phyloP scores from a whole-genome alignment of 495 filamentous ascomycete species.

The Penicillium lividum region DNA sequence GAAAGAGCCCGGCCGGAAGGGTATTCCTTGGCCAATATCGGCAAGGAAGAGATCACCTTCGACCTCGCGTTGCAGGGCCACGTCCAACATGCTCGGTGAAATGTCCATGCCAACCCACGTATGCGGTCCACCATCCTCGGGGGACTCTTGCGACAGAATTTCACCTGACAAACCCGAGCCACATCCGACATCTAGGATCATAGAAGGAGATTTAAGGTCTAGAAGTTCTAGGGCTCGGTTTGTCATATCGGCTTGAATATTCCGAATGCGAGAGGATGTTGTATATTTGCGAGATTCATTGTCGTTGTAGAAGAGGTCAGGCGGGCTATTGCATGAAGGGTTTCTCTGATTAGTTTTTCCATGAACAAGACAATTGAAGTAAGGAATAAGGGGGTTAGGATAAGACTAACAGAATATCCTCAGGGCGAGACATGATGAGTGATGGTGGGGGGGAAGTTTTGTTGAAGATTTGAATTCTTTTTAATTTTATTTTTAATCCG shows the following conservation, averaged over 20 bases:
- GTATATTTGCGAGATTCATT: slow-evolving; percentile 94
- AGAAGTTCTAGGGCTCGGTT: slow-evolving; percentile 89
- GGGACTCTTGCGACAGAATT: slow-evolving; percentile 70
- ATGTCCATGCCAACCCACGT: slow-evolving; percentile 96
- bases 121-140: slow-evolving; percentile 78
- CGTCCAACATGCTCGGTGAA: slow-evolving; percentile 86
- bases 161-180: slow-evolving; percentile 93
- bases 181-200: slow-evolving; percentile 94
- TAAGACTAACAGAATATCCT: slow-evolving; percentile 76
- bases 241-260: slow-evolving; percentile 93
- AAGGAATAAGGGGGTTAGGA: neutral
- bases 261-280: slow-evolving; percentile 91
- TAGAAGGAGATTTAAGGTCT: slow-evolving; percentile 71
- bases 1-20: slow-evolving; percentile 89
- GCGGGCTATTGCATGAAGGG: slow-evolving; percentile 56
- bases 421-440: slow-evolving; percentile 96
- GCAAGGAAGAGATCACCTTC: slow-evolving; percentile 90
- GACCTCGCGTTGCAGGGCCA: slow-evolving; percentile 87
- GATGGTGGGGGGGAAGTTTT: slow-evolving; percentile 30
- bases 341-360: slow-evolving; percentile 6
- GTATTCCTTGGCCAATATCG: slow-evolving; percentile 93
- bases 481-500: slow-evolving; percentile 21
- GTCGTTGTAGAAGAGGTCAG: slow-evolving; percentile 97
- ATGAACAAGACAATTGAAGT: neutral
- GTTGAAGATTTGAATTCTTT: slow-evolving; percentile 14